These are phyloP conservation scores for Xylaria intraflava DNA, from an alignment of 495 filamentous ascomycete species.

Conservation along the genomic window DNA sequence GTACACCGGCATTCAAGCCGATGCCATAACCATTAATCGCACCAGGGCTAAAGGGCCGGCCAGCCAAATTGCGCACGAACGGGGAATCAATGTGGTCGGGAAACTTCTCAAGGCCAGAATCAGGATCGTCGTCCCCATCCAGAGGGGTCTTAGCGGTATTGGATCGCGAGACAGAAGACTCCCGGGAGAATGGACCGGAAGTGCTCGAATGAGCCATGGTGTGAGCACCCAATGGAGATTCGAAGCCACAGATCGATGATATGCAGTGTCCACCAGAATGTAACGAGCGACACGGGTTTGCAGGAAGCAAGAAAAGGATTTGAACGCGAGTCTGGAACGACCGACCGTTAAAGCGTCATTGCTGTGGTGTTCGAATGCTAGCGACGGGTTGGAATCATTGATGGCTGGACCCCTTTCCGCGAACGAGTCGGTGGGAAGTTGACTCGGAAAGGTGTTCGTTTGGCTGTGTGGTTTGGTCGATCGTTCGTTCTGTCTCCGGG, in stretches of 20 bases:
- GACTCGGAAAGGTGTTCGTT: neutral
- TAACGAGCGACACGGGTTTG: conserved; percentile 22
- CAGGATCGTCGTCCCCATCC: conserved; percentile 28
- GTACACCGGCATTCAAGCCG: conserved; percentile 27
- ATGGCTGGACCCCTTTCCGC: neutral
- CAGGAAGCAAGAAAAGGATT: conserved; percentile 7
- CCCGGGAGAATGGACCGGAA: conserved; percentile 23
- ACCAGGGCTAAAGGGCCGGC: conserved; percentile 28
- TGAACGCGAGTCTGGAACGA: neutral
- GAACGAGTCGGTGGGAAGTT: neutral
- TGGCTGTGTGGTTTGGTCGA: too few relatives aligned
- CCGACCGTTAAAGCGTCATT: conserved; percentile 17
- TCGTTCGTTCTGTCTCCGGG: too few relatives aligned
- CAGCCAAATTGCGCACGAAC: conserved; percentile 23
- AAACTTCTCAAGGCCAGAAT: conserved; percentile 45
- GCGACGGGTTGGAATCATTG: neutral
- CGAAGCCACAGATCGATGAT: conserved; percentile 13
- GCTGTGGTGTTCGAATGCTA: conserved; percentile 12
- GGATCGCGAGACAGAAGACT: conserved; percentile 26
- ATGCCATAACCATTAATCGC: conserved; percentile 30
- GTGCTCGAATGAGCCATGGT: conserved; percentile 38
- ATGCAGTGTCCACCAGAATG: conserved; percentile 9
- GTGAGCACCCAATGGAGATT: conserved; percentile 12
- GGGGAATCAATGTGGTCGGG: conserved; percentile 45
- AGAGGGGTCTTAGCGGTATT: conserved; percentile 22